A percentile compares a stretch with the other conserved stretches of the same genome.
phyloP scores from a whole-genome alignment of 1,139 yeast genomes.

The Geotrichum klebahnii region DNA sequence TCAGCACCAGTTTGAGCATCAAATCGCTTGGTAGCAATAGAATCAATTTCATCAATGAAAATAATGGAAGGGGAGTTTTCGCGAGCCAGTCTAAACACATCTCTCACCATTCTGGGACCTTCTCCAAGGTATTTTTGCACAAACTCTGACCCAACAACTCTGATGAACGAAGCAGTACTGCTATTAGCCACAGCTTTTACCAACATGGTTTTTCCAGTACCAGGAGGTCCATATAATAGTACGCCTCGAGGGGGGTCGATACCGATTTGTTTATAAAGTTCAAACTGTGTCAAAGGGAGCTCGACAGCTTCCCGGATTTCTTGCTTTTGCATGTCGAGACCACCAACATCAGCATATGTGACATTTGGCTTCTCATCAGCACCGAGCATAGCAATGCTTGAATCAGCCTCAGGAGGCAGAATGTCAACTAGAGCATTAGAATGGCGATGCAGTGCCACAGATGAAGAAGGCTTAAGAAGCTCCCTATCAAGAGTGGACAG shows the following conservation, averaged over 20 bases:
- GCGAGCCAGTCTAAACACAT: conserved; percentile 92
- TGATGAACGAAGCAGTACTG: conserved; percentile 90
- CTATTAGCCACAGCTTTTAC: conserved; percentile 98
- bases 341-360: conserved; percentile 93
- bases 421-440: conserved; percentile 96
- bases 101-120: conserved; percentile 99
- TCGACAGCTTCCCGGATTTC: conserved; percentile 98
- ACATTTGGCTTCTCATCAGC: conserved; percentile 86
- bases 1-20: conserved; percentile 99
- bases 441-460: conserved; percentile 97
- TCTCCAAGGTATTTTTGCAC: conserved; percentile 98
- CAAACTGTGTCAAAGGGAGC: conserved; percentile 92
- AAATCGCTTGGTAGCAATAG: conserved; percentile 97
- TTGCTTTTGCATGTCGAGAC: conserved; percentile 97
- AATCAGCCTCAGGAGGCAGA: conserved; percentile 97
- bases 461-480: conserved; percentile 85
- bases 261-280: conserved; percentile 93
- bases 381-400: conserved; percentile 90
- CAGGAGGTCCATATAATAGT: conserved; percentile 95
- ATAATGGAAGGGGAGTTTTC: conserved; percentile 96
- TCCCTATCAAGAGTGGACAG: conserved; percentile 93
- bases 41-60: conserved; percentile 97
- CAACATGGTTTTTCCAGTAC: conserved; percentile 98
- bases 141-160: conserved; percentile 96
- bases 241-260: conserved; percentile 99